Percentiles rank a stretch among this genome's conserved stretches.
Evolutionary conservation across 1,284 basidiomycete species (phyloP).

Genomic region (Moesziomyces sp.): DNA sequence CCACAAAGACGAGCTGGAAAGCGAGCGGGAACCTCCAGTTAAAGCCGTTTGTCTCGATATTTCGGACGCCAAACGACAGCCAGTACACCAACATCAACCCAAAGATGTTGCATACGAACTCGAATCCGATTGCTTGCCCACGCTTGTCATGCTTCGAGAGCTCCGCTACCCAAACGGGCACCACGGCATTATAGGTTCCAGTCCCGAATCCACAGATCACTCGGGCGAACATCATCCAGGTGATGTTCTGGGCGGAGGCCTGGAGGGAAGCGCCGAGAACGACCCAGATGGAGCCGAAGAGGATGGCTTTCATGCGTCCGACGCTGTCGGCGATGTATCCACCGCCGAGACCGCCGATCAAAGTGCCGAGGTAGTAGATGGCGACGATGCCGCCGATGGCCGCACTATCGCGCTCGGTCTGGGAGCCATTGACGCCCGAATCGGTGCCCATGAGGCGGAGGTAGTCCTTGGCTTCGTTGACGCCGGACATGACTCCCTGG

Average conservation of each 20-base stretch:
- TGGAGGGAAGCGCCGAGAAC: constrained; percentile 22
- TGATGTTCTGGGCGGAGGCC: constrained; percentile 25
- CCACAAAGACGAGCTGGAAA: constrained; percentile 29
- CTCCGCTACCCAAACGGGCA: constrained; percentile 28
- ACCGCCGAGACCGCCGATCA: constrained; percentile 25
- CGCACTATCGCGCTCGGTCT: constrained; percentile 19
- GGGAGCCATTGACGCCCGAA: constrained; percentile 19
- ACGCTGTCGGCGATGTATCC: constrained; percentile 28
- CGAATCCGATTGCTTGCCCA: constrained; percentile 24
- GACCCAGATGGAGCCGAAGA: constrained; percentile 30
- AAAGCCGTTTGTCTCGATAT: constrained; percentile 19
- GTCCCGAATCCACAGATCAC: constrained; percentile 15
- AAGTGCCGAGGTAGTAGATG: constrained; percentile 24
- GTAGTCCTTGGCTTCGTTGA: constrained; percentile 34
- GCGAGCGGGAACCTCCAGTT: constrained; percentile 34
- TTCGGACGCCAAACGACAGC: constrained; percentile 21
- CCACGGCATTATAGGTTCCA: constrained; percentile 12
- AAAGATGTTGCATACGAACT: constrained; percentile 25
- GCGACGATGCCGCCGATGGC: constrained; percentile 24
- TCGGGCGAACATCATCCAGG: constrained; percentile 23
- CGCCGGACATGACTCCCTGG: constrained; percentile 33
- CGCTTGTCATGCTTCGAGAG: constrained; percentile 19
- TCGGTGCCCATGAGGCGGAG: constrained; percentile 30
- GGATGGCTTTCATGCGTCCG: constrained; percentile 31
- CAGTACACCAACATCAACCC: constrained; percentile 30